These are phyloP conservation scores for Cytauxzoon felis DNA, from an alignment of 169 alveolate genomes.

Conservation along the genomic window DNA sequence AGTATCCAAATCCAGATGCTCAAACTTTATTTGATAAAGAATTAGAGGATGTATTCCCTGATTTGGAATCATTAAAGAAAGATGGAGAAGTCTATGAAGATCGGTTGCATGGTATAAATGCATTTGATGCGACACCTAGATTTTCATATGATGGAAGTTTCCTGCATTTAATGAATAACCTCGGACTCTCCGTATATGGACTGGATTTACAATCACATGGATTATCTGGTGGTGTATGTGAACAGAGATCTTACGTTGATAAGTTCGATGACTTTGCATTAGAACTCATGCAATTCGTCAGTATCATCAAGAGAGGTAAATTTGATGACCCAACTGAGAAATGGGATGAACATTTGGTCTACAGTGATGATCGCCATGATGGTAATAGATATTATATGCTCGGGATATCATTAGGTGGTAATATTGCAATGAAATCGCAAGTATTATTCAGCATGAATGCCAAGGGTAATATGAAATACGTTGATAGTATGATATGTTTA, in stretches of 20 bases:
- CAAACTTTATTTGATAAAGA: no score
- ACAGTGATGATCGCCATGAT: slow-evolving; percentile 11
- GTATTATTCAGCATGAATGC: slow-evolving; percentile 38
- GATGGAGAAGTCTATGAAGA: no score
- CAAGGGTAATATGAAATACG: slow-evolving; percentile 20
- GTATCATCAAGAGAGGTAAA: slow-evolving; percentile 47
- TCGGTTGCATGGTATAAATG: slow-evolving; percentile 29
- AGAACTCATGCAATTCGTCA: slow-evolving; percentile 66
- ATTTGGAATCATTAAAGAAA: no score
- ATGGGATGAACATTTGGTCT: neutral
- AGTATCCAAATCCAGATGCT: no score
- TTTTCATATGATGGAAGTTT: slow-evolving; percentile 63
- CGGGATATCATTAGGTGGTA: slow-evolving; percentile 74
- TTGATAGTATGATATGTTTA: slow-evolving; percentile 62
- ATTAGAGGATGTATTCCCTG: no score
- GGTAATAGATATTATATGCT: slow-evolving; percentile 46
- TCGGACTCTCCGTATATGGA: slow-evolving; percentile 62
- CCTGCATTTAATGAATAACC: slow-evolving; percentile 56
- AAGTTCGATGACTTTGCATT: slow-evolving; percentile 60
- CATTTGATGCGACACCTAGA: slow-evolving; percentile 48
- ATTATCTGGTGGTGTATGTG: slow-evolving; percentile 60
- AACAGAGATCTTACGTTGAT: slow-evolving; percentile 27
- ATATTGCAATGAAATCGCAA: slow-evolving; percentile 53
- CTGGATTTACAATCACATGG: slow-evolving; percentile 72
- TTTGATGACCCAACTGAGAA: slow-evolving; percentile 25